Percentiles rank a stretch among this genome's conserved stretches.
Evolutionary conservation across 768 basidiomycete species (phyloP).

Genomic region (Lentinula boryana): DNA sequence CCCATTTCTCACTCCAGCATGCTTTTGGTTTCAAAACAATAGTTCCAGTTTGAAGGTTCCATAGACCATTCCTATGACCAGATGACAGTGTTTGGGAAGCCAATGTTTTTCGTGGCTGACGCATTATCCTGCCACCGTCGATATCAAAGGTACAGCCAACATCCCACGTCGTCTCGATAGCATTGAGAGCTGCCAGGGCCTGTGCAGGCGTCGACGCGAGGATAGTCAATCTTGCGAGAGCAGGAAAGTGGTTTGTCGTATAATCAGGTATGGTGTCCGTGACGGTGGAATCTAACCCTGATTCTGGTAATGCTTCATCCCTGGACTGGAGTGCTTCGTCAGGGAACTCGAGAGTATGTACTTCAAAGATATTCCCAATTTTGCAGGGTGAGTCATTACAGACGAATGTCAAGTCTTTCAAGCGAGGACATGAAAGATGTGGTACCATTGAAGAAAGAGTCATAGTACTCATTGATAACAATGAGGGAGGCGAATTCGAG

Average conservation of each 20-base stretch:
- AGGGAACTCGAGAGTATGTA: not conserved
- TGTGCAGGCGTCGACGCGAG: not conserved
- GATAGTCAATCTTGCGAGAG: not conserved
- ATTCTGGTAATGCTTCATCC: too few relatives aligned
- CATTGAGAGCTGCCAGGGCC: not conserved
- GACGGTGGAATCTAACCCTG: not conserved
- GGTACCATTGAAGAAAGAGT: not conserved
- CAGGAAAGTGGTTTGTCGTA: not conserved
- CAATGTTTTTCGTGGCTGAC: too few relatives aligned
- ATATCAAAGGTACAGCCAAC: not conserved
- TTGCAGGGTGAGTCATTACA: not conserved
- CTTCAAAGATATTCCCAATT: not conserved
- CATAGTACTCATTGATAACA: not conserved
- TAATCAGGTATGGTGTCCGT: not conserved
- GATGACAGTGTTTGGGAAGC: too few relatives aligned
- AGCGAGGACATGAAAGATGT: not conserved
- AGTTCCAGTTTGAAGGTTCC: not conserved
- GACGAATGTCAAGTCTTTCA: not conserved
- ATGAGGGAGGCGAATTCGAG: too few relatives aligned
- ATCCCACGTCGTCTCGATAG: not conserved
- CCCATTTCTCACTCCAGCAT: conserved; percentile 1
- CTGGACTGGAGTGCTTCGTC: not conserved
- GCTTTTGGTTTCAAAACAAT: not conserved
- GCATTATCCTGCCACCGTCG: not conserved
- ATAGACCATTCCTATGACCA: not conserved